Evolutionary conservation across 768 basidiomycete genomes (phyloP).

Genomic region (Pleurotus giganteus): DNA sequence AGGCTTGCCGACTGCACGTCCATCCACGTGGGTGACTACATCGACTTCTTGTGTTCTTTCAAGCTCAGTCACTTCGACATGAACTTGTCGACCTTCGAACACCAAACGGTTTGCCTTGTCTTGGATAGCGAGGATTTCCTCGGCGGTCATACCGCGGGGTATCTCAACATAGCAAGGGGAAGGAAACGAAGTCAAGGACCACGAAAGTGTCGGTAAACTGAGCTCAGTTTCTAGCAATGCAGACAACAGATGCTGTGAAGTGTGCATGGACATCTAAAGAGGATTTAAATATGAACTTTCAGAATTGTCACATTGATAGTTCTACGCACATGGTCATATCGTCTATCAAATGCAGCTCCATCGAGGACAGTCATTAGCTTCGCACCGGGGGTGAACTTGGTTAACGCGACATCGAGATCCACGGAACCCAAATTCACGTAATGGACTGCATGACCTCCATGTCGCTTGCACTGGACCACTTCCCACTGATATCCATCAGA

Average conservation of each 20-base stretch:
- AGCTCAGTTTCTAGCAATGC: slow-evolving; percentile 70
- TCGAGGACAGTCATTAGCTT: slow-evolving; percentile 54
- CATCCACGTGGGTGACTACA: slow-evolving; percentile 38
- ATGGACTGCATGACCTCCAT: slow-evolving; percentile 75
- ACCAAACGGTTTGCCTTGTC: slow-evolving; percentile 64
- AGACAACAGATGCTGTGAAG: slow-evolving; percentile 80
- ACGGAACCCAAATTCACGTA: slow-evolving; percentile 49
- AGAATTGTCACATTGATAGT: neutral
- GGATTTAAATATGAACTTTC: neutral
- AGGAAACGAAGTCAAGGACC: slow-evolving; percentile 74
- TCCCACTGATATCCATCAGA: slow-evolving; percentile 47
- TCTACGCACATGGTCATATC: slow-evolving; percentile 69
- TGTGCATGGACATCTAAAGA: slow-evolving; percentile 77
- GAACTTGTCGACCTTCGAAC: slow-evolving; percentile 63
- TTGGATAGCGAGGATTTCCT: slow-evolving; percentile 64
- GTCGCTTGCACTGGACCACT: slow-evolving; percentile 65
- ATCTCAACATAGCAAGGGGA: slow-evolving; percentile 77
- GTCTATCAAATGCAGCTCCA: slow-evolving; percentile 56
- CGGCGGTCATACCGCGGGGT: slow-evolving; percentile 59
- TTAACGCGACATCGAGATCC: slow-evolving; percentile 38
- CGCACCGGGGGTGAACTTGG: slow-evolving; percentile 47
- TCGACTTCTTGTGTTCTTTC: slow-evolving; percentile 33
- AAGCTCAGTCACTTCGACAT: slow-evolving; percentile 75
- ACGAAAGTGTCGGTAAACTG: slow-evolving; percentile 69
- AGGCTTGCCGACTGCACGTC: slow-evolving; percentile 52